A percentile compares a stretch with the other conserved stretches of the same genome.
These are phyloP conservation scores for Theileria parva DNA, from an alignment of 169 alveolate species.

Conservation along the genomic window DNA sequence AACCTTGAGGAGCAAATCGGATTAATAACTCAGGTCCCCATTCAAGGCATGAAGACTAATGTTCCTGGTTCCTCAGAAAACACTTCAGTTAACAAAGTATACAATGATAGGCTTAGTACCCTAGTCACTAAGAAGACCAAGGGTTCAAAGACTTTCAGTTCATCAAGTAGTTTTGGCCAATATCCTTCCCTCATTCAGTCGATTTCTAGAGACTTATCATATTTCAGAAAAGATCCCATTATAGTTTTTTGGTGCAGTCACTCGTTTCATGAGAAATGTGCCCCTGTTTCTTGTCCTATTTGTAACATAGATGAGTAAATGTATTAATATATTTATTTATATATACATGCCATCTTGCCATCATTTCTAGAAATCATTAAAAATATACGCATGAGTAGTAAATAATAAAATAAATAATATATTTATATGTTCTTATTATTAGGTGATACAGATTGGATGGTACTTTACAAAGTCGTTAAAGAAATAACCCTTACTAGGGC, in stretches of 20 bases:
- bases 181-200: neutral
- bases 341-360: too few relatives aligned
- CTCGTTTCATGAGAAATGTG: conserved; percentile 46
- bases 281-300: conserved; percentile 37
- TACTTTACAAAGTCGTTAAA: conserved; percentile 21
- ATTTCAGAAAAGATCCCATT: neutral
- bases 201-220: neutral
- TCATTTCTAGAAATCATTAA: neutral
- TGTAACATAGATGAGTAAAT: conserved; percentile 23
- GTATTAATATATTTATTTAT: neutral
- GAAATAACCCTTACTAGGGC: conserved; percentile 20
- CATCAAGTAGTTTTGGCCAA: neutral
- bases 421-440: neutral
- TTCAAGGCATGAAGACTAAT: neutral
- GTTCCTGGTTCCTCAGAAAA: neutral
- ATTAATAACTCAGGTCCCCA: conserved; percentile 16
- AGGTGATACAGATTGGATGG: conserved; percentile 59
- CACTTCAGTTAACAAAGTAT: conserved; percentile 4
- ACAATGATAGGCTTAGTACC: conserved; percentile 45
- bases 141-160: neutral
- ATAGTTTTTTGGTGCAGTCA: conserved; percentile 61
- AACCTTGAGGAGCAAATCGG: conserved; percentile 51
- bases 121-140: conserved; percentile 19
- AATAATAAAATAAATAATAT: neutral
- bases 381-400: neutral